These are phyloP conservation scores for Choanephora cucurbitarum DNA, from an alignment of 371 early-diverging fungal species.

Conservation along the genomic window DNA sequence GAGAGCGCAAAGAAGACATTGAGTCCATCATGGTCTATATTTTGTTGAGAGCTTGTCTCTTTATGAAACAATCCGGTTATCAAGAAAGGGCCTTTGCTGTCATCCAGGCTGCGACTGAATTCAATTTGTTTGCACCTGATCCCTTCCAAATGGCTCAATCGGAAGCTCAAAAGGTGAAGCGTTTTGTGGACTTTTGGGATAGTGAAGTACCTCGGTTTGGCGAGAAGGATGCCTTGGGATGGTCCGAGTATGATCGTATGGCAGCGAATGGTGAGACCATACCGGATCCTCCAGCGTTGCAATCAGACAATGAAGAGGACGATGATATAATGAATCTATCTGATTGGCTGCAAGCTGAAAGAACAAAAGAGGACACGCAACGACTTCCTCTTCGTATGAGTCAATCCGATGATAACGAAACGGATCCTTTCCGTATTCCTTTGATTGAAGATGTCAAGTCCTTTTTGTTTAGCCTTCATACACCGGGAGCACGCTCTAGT, in stretches of 20 bases:
- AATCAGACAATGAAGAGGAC: constrained; percentile 5
- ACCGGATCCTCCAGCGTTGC: background rate
- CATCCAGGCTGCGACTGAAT: constrained; percentile 76
- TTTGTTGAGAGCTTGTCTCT: constrained; percentile 61
- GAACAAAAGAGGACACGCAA: constrained; percentile 17
- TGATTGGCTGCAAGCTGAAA: constrained; percentile 16
- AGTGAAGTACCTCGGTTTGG: constrained; percentile 76
- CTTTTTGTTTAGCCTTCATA: constrained; percentile 59
- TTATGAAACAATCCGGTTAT: constrained; percentile 73
- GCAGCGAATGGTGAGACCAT: constrained; percentile 22
- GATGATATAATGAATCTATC: constrained; percentile 11
- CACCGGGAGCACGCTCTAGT: constrained; percentile 36
- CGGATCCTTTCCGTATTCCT: constrained; percentile 73
- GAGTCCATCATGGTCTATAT: constrained; percentile 69
- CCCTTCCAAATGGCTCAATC: constrained; percentile 29
- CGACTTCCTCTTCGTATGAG: constrained; percentile 37
- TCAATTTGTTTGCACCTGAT: constrained; percentile 66
- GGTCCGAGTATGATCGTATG: constrained; percentile 40
- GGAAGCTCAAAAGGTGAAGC: constrained; percentile 47
- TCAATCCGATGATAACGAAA: constrained; percentile 28
- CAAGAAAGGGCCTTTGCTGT: constrained; percentile 69
- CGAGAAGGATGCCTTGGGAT: constrained; percentile 70
- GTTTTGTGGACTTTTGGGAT: constrained; percentile 80
- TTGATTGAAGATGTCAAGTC: constrained; percentile 73
- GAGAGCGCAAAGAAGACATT: constrained; percentile 36